Conservation (phyloP, 2,329 filamentous ascomycete species). For the Elsinoe fawcettii region DNA sequence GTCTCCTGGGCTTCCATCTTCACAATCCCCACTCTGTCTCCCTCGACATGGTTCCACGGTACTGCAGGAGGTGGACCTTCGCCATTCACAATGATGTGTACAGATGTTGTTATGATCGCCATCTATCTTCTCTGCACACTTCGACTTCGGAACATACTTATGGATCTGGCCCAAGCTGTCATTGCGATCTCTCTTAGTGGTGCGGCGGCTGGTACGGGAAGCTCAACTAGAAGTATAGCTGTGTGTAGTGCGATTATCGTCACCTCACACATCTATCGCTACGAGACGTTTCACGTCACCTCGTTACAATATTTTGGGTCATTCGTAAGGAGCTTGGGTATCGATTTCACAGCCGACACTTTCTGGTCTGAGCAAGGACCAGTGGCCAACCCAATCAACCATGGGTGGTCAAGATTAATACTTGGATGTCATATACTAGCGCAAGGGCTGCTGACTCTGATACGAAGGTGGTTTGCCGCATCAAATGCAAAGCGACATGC, state of each 20-base stretch:
- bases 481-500: constrained; percentile 35
- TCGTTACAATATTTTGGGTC: constrained; percentile 32
- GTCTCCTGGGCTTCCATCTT: constrained; percentile 44
- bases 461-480: constrained; percentile 42
- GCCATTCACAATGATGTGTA: constrained; percentile 71
- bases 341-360: constrained; percentile 23
- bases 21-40: constrained; percentile 54
- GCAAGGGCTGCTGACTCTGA: constrained; percentile 63
- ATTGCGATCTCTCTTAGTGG: constrained; percentile 87
- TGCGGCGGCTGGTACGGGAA: constrained; percentile 61
- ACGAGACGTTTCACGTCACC: constrained; percentile 41
- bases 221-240: constrained; percentile 63
- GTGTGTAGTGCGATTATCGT: constrained; percentile 63
- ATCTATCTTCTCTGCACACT: constrained; percentile 56
- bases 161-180: constrained; percentile 87
- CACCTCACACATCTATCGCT: constrained; percentile 43
- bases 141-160: constrained; percentile 68
- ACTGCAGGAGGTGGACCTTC: constrained; percentile 73
- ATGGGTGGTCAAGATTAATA: constrained; percentile 58
- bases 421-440: constrained; percentile 68
- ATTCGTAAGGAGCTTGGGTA: constrained; percentile 30
- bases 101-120: constrained; percentile 70
- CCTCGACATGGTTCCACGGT: constrained; percentile 86
- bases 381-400: constrained; percentile 41
- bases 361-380: constrained; percentile 22